These are phyloP conservation scores for Annona cherimola DNA, from an alignment of 164 flowering plant genomes.

Conservation along the genomic window DNA sequence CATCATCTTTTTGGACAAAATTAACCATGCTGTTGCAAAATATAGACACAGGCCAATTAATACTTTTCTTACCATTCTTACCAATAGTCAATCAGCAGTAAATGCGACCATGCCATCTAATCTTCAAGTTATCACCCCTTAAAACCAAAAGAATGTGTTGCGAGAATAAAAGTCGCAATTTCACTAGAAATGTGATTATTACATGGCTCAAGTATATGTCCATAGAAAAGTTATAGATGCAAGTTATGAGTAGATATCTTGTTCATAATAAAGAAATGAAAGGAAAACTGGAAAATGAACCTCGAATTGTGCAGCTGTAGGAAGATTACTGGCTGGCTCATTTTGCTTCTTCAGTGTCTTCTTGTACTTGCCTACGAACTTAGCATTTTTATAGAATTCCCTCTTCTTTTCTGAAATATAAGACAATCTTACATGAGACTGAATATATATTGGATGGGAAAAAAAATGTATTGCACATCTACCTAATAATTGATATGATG, in stretches of 20 bases:
- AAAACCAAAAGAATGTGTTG: background rate
- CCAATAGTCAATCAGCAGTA: background rate
- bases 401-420: constrained; percentile 61
- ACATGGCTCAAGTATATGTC: background rate
- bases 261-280: background rate
- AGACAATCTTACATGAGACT: background rate
- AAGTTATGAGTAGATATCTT: background rate
- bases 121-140: background rate
- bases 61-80: background rate
- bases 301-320: constrained; percentile 24
- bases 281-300: constrained; percentile 24
- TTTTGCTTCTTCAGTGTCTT: constrained; percentile 46
- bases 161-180: background rate
- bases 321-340: constrained; percentile 20
- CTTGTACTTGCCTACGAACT: constrained; percentile 62
- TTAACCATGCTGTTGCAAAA: too few species aligned
- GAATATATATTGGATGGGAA: background rate
- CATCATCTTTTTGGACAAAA: too few species aligned
- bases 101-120: background rate
- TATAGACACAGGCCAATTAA: too few species aligned
- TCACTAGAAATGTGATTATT: background rate
- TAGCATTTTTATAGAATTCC: constrained; percentile 86
- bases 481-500: background rate
- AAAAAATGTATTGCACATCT: background rate
- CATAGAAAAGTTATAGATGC: background rate